Evolutionary conservation across 2,329 filamentous ascomycete species (phyloP), one percentile per base, ranked within the genome.

Genomic region (Aspergillus sp.): DNA sequence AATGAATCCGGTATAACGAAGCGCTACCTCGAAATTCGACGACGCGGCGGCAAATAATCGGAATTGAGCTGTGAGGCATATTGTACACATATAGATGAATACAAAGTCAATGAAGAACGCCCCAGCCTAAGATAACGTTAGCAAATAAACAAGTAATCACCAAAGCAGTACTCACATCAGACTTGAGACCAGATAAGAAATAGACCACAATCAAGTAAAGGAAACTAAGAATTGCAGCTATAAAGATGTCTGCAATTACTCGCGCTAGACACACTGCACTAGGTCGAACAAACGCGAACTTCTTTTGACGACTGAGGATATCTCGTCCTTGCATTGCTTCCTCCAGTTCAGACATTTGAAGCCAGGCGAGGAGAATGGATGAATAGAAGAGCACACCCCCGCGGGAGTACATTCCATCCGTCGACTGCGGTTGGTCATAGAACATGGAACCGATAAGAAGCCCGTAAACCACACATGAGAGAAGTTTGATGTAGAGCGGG

Each of bases 381-480:
- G 82, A 84, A 71, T 87, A 87, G 73, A 88, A 87, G 3, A 84
- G 70, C 3, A 82, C 77, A 62, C 85, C 85, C 17, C 84, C 84
- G 55, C 84, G 78, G 3, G 79, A 77, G 68, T 87, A 88, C 35
- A 84, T 81, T 21, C 84, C 85, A 15, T 76, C 77, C 0, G 84
- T 86, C 53, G 81, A 78, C 2, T 77, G 68, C 0, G 83, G 74
- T 62, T 84, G 78, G 7, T 84, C 86, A 66, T 90, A 90, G 73
- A 92, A 93, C 45, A 93, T 81, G 1, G 86, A 89, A 2, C 89
- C 88, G 47, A 91, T 84, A 59, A 93, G 86, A 14, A 93, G 78
- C 33, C 78, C 82, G 68, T 90, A 88, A 52, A 86, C 80, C 51
- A 92, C 76, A 62, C 89, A 88, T 65, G 90, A 90, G 70, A 90